Percentiles rank a stretch among this genome's conserved stretches.
Evolutionary conservation across 192 early-diverging fungal genomes (phyloP).

Genomic region (Coemansia sp.): DNA sequence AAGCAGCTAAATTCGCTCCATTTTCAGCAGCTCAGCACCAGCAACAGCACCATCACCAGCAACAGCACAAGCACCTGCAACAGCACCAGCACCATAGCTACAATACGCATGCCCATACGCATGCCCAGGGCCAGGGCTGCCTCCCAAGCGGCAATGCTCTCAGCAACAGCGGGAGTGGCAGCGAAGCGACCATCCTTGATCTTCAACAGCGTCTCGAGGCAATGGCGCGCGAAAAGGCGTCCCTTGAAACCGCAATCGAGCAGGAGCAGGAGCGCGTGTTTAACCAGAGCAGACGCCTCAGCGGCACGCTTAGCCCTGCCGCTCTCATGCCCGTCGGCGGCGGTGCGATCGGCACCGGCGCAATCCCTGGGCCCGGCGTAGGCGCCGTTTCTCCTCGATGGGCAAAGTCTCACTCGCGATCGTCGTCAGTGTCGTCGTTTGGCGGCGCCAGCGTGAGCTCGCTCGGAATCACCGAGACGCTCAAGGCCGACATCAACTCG

Average conservation of each 20-base stretch:
- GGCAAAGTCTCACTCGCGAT: conserved; percentile 45
- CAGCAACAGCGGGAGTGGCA: conserved; percentile 12
- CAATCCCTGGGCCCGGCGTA: background rate
- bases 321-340: conserved; percentile 17
- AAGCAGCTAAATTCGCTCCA: no score
- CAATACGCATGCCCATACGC: background rate
- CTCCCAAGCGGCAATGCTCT: background rate
- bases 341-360: conserved; percentile 1
- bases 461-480: conserved; percentile 50
- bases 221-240: conserved; percentile 85
- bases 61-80: conserved; percentile 12
- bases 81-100: conserved; percentile 11
- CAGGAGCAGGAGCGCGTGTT: conserved; percentile 92
- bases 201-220: conserved; percentile 68
- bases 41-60: no score
- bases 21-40: no score
- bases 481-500: conserved; percentile 54
- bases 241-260: conserved; percentile 85
- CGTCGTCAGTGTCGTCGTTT: conserved; percentile 53
- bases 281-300: conserved; percentile 65
- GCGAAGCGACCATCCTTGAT: conserved; percentile 45
- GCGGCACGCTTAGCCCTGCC: conserved; percentile 70
- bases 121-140: background rate
- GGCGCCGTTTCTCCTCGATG: conserved; percentile 48
- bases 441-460: conserved; percentile 37